Evolutionary conservation across 345 rosid genomes (phyloP).

Genomic region (Boechera divaricarpa): DNA sequence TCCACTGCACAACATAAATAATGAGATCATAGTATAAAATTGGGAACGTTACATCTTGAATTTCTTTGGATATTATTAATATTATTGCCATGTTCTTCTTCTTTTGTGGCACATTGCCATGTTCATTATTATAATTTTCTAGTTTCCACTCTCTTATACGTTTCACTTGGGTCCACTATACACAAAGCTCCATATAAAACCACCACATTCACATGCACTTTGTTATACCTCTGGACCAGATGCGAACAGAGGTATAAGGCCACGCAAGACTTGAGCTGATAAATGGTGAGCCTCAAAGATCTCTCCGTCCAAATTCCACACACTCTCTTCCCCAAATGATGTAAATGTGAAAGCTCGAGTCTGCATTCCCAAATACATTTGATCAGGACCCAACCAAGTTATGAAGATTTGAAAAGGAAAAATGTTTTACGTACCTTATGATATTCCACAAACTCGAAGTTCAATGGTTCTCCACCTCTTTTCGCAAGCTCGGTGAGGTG

Average conservation of each 20-base stretch:
- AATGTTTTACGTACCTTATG: conserved; percentile 59
- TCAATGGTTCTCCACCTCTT: conserved; percentile 77
- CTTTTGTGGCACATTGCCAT: neutral
- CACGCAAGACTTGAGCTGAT: conserved; percentile 90
- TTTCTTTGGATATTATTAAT: neutral
- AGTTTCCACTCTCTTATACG: conserved; percentile 7
- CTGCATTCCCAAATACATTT: conserved; percentile 48
- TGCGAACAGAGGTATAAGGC: conserved; percentile 83
- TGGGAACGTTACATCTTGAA: neutral
- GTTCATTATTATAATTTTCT: conserved; percentile 1
- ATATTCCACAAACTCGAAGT: conserved; percentile 87
- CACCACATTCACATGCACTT: conserved; percentile 1
- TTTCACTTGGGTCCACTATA: conserved; percentile 8
- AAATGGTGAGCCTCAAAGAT: conserved; percentile 82
- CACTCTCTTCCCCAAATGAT: conserved; percentile 74
- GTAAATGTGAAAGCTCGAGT: conserved; percentile 86
- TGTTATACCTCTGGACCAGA: conserved; percentile 85
- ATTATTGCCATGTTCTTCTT: conserved; percentile 2
- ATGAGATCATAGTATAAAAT: neutral
- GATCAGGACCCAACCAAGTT: neutral
- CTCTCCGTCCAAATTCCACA: conserved; percentile 98
- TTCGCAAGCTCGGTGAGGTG: conserved; percentile 92
- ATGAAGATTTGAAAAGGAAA: conserved; percentile 1
- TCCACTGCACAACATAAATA: neutral
- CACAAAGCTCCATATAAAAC: neutral